Evolutionary conservation across 352 stramenopile genomes (phyloP), one percentile per base, ranked within the genome.

Genomic region (Globisporangium mamillatum): DNA sequence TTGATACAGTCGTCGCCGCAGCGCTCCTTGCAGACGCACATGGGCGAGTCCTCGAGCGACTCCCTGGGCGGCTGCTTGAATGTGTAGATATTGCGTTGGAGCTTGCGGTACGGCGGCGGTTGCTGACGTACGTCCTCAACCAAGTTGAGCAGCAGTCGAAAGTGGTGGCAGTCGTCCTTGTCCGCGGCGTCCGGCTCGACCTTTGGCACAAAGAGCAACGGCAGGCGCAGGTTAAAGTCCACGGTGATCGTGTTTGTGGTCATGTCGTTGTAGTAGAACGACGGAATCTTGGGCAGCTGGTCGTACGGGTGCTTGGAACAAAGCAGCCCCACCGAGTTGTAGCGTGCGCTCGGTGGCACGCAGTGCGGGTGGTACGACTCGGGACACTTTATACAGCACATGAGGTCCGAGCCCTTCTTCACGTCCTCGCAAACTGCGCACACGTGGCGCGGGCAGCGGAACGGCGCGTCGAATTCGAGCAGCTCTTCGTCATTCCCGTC

Each of bases 1-100:
- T 98, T 98, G 65, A 98, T 97, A 69, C 95, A 98, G 62, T 97
- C 74, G n/a, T 98, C 93, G 57, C 79, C 90, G 64, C 95, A 98
- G 18, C 54, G 62, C 20, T 79, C 70, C 63, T 79, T 95, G 75
- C 89, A 97, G 3, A 90, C 68, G 69, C 89, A 97, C 75, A 86
- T 79, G 6, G 89, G 86, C 14, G 83, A 72, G 63, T 97, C 89
- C 59, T 94, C 85, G 27, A 95, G 66, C 16, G 82, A 90, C 32
- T 64, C 66, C 16, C 41, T 58, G 27, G 86, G 70, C 16, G 72
- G 72, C 63, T 84, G 84, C 66, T 97, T 97, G 70, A 94, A 97
- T 25, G 84, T 93, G 77, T 95, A 97, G 64, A 93, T 87, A 65
- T 81, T 97, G 36, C 84, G 79, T 55, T 73, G 72, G 29, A 97